A percentile compares a stretch with the other conserved stretches of the same genome.
These are phyloP conservation scores for Hericium coralloides DNA, from an alignment of 768 basidiomycete species.

Conservation along the genomic window DNA sequence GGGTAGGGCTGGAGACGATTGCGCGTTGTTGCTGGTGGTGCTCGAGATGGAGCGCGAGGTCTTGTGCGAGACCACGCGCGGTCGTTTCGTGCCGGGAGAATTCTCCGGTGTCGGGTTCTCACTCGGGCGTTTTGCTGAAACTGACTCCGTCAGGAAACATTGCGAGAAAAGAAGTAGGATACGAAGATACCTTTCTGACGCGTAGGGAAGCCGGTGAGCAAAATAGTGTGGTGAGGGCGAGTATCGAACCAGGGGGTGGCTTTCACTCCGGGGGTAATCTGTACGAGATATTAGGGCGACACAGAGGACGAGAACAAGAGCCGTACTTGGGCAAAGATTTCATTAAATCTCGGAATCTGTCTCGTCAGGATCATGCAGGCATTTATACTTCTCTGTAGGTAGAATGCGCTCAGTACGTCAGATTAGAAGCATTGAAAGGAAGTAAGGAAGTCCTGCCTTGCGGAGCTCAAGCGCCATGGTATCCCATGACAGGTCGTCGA, in stretches of 20 bases:
- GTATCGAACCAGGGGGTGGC: slow-evolving; percentile 9
- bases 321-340: slow-evolving; percentile 11
- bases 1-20: not conserved
- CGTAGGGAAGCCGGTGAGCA: slow-evolving; percentile 9
- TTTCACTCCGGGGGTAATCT: slow-evolving; percentile 5
- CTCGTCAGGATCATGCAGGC: slow-evolving; percentile 9
- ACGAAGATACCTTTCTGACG: slow-evolving; percentile 10
- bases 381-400: slow-evolving; percentile 10
- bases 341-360: slow-evolving; percentile 8
- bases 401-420: not conserved
- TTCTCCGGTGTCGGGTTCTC: slow-evolving; percentile 8
- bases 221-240: slow-evolving; percentile 4
- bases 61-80: slow-evolving; percentile 4
- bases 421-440: too few relatives aligned
- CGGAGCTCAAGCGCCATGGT: slow-evolving; percentile 8
- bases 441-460: not conserved
- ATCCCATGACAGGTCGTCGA: slow-evolving; percentile 12
- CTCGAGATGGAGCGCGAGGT: slow-evolving; percentile 8
- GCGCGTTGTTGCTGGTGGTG: slow-evolving; percentile 3
- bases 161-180: not conserved
- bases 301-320: slow-evolving; percentile 1
- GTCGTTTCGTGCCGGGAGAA: slow-evolving; percentile 9
- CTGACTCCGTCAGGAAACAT: not conserved
- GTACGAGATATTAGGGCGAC: not conserved
- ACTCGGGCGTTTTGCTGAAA: slow-evolving; percentile 12